Conservation (phyloP, 345 rosid genomes). For the Gossypium thurberi region DNA sequence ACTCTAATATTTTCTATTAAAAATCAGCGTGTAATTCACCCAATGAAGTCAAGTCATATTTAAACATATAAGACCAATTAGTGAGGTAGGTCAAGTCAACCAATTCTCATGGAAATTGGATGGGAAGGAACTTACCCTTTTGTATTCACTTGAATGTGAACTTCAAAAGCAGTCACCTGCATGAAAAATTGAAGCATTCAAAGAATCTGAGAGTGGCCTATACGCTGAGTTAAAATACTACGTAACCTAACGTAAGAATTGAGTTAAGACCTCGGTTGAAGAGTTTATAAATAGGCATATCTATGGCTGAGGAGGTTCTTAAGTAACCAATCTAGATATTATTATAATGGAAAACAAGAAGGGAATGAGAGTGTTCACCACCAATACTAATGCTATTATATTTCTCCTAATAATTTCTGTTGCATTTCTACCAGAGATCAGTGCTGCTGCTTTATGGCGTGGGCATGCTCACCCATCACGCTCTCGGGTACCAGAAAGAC, state of each 20-base stretch:
- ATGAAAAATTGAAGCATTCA: too few species aligned
- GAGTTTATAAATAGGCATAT: background rate
- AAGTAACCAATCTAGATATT: background rate
- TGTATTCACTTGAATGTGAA: too few species aligned
- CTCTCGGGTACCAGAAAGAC: background rate
- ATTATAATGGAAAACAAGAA: background rate
- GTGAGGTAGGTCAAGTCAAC: too few species aligned
- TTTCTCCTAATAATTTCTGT: background rate
- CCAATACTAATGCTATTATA: background rate
- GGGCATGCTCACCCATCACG: background rate
- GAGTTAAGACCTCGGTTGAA: background rate
- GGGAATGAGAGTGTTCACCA: background rate
- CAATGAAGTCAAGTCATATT: too few species aligned
- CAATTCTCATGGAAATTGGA: too few species aligned
- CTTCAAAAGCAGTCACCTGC: too few species aligned
- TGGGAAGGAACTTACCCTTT: too few species aligned
- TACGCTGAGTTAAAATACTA: too few species aligned
- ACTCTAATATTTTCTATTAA: too few species aligned
- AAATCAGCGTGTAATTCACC: too few species aligned
- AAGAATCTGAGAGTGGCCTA: too few species aligned
- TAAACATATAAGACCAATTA: too few species aligned
- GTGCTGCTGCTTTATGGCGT: background rate
- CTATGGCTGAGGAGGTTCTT: background rate
- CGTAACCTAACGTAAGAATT: background rate
- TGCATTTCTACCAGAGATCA: background rate